phyloP scores from a whole-genome alignment of 2,329 filamentous ascomycete species.

The Nigrograna mackinnonii region DNA sequence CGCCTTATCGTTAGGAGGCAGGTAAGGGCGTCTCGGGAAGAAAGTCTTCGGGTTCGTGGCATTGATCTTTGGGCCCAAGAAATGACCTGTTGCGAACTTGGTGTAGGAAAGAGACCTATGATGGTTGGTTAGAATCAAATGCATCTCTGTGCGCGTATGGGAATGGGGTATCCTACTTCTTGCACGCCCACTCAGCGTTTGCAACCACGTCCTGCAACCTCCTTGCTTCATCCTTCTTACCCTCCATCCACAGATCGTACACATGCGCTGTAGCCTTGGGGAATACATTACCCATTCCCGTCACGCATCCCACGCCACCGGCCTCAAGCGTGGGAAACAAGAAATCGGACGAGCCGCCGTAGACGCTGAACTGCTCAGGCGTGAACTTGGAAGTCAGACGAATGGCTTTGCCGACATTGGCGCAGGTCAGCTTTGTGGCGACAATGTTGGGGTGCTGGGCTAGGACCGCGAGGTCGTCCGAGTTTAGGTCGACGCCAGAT shows the following conservation, averaged over 20 bases:
- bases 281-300: slow-evolving; percentile 50
- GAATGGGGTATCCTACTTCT: too few relatives aligned
- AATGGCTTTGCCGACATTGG: slow-evolving; percentile 63
- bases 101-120: slow-evolving; percentile 50
- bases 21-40: slow-evolving; percentile 50
- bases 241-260: slow-evolving; percentile 47
- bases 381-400: slow-evolving; percentile 57
- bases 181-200: slow-evolving; percentile 55
- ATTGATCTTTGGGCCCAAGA: slow-evolving; percentile 44
- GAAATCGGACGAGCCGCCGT: slow-evolving; percentile 71
- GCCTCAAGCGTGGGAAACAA: slow-evolving; percentile 54
- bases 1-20: slow-evolving; percentile 39
- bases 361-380: slow-evolving; percentile 63
- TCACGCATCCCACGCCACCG: slow-evolving; percentile 55
- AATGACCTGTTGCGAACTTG: slow-evolving; percentile 53
- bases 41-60: slow-evolving; percentile 42
- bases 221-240: slow-evolving; percentile 42
- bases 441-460: slow-evolving; percentile 61
- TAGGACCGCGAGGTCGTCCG: slow-evolving; percentile 61
- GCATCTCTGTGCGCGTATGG: too few relatives aligned
- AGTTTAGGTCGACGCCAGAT: slow-evolving; percentile 70
- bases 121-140: too few relatives aligned
- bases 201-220: slow-evolving; percentile 49
- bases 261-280: slow-evolving; percentile 40
- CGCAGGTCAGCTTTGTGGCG: slow-evolving; percentile 69